Evolutionary conservation across 495 filamentous ascomycete species (phyloP), one percentile per base, ranked within the genome.

Genomic region (Xylaria telfairii): DNA sequence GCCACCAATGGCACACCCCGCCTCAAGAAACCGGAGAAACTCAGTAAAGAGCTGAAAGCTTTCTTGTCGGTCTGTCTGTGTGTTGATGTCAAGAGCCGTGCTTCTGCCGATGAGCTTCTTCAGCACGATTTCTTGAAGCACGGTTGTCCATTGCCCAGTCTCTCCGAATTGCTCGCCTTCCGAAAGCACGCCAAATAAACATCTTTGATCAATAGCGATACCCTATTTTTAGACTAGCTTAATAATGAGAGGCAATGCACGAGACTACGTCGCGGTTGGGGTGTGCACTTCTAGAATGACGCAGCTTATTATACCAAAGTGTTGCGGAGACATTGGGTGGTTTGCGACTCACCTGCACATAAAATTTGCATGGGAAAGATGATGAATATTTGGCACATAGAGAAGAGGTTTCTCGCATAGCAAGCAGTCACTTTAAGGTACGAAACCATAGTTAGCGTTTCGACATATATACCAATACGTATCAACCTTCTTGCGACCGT

Each of bases 1-100:
- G 96, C 96, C 42, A 99, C 96, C 70, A 97, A 99, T 78, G 96
- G 96, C 71, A 98, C 96, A 6, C 96, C 96, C 15, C 90, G 93
- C 24, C 87, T 99, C 59, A 98, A 98, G 92, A 97, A 98, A 79
- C 94, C 95, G 4, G 94, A 99, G 80, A 96, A 96, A 80, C 87
- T 98, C 60, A 95, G 92, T 83, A 97, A 96, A 85, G 95, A 98
- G 80, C 88, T 98, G 65, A 98, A 98, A 84, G 90, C 91, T 41
- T 99, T 99, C 87, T 81, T 99, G 76, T 94, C 92, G 30, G 94
- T 97, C 44, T 99, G 96, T 81, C 86, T 99, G 59, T 98, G 95
- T 72, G 96, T 99, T 39, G 94, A 97, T 75, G 94, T 99, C 74
- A 94, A 94, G 84, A 95, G 92, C 78, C 90, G 96, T 75, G 96